Evolutionary conservation across 2,329 filamentous ascomycete species (phyloP), one percentile per base, ranked within the genome.

Genomic region (Cryoendolithus antarcticus): DNA sequence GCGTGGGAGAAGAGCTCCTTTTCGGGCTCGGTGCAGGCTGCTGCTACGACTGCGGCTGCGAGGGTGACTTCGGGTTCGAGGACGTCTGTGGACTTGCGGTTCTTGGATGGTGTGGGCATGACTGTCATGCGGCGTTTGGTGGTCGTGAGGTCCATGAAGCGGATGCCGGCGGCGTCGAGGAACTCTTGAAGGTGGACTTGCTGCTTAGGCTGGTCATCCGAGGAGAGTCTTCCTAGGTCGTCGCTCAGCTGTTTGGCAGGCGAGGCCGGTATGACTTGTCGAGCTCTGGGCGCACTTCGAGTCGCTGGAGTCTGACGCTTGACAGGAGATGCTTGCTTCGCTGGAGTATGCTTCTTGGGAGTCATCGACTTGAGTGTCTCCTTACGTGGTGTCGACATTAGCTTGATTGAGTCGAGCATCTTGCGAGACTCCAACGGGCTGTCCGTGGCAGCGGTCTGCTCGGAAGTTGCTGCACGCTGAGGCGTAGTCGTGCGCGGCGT

Each of bases 61-160:
- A 93, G 67, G 13, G 54, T 60, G 28, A 53, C 53, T n/a, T 59
- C 59, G 34, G 45, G 35, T 10, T 47, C 45, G 7, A 32, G 34
- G 9, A 41, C 41, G 32, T 70, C 64, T 55, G 9, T 60, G 24
- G 15, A 36, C 34, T 10, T 47, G 41, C 37, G 42, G 5, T 44
- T 38, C 42, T 54, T 57, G 8, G 52, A 56, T 52, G 38, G 66
- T 58, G 50, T 64, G 48, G 9, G 78, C 2, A 75, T 81, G 34
- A 82, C 77, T 0, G 89, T 96, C 51, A 93, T 82, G 40, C 91
- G 75, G 48, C 89, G 73, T 59, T 96, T 96, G 1, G 88, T 95
- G 0, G 89, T 94, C 10, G 82, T 94, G 36, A 98, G 70, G 57
- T 98, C 91, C 83, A 98, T 95, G 64, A 98, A 98, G 38, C 88